Percentiles rank a stretch among this genome's conserved stretches.
phyloP scores from a whole-genome alignment of 2,329 filamentous ascomycete genomes.

The Colletotrichum sp. region DNA sequence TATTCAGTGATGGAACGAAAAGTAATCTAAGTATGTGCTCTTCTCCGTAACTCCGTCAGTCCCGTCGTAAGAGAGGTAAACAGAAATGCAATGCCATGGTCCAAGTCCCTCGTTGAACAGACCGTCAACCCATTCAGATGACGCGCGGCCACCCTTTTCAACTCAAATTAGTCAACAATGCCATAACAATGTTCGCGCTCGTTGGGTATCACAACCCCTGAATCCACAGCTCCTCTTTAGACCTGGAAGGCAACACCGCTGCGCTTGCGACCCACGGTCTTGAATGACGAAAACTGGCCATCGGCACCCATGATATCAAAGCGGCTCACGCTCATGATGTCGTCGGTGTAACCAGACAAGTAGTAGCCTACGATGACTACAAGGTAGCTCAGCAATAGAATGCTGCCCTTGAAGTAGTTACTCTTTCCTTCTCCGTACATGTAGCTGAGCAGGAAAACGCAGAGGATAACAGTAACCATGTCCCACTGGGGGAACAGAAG shows the following conservation, averaged over 20 bases:
- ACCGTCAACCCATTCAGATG: background rate
- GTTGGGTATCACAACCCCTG: background rate
- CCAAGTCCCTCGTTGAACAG: background rate
- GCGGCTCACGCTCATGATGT: conserved; percentile 47
- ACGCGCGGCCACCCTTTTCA: background rate
- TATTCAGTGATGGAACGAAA: background rate
- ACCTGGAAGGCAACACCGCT: conserved; percentile 38
- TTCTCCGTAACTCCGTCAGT: conserved; percentile 10
- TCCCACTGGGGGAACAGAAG: conserved; percentile 99
- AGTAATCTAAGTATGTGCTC: background rate
- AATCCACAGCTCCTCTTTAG: background rate
- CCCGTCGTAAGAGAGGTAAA: background rate
- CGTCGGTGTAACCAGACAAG: conserved; percentile 68
- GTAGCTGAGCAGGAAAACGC: conserved; percentile 94
- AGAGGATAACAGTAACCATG: conserved; percentile 95
- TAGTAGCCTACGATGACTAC: conserved; percentile 94
- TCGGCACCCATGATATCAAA: conserved; percentile 60
- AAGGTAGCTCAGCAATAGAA: conserved; percentile 89
- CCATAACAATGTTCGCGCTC: background rate
- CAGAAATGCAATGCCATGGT: background rate
- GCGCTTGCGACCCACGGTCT: conserved; percentile 56
- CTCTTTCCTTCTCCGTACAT: conserved; percentile 99
- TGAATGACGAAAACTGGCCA: conserved; percentile 55
- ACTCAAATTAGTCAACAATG: background rate
- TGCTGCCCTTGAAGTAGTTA: conserved; percentile 99